Percentiles rank a stretch among this genome's conserved stretches.
Evolutionary conservation across 2,329 filamentous ascomycete species (phyloP).

Genomic region (Sodiomyces alkalinus): DNA sequence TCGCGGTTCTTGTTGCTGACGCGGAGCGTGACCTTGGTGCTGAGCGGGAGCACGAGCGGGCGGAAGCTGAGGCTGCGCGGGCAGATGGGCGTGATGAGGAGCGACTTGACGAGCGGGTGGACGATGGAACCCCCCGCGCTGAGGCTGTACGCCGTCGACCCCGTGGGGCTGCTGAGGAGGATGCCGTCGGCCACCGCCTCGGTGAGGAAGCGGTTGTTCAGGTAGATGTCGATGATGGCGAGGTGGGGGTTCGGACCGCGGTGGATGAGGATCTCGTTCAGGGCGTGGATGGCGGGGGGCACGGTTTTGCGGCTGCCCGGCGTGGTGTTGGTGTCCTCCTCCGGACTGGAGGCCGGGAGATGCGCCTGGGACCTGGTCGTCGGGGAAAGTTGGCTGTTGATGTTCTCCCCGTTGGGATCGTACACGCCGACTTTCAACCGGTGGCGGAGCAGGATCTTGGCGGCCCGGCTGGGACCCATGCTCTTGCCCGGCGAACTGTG

Average conservation of each 20-base stretch:
- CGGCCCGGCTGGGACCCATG: conserved; percentile 58
- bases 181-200: conserved; percentile 93
- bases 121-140: conserved; percentile 86
- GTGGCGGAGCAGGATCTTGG: conserved; percentile 74
- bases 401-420: conserved; percentile 46
- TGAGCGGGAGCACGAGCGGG: conserved; percentile 74
- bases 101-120: conserved; percentile 76
- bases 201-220: conserved; percentile 79
- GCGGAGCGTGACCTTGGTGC: conserved; percentile 68
- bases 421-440: conserved; percentile 77
- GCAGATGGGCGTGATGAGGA: conserved; percentile 88
- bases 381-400: conserved; percentile 34
- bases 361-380: conserved; percentile 23
- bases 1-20: conserved; percentile 70
- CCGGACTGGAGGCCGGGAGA: conserved; percentile 11
- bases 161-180: conserved; percentile 84
- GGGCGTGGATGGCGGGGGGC: conserved; percentile 45
- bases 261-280: conserved; percentile 93
- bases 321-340: conserved; percentile 6
- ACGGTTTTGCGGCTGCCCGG: conserved; percentile 7
- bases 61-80: conserved; percentile 84
- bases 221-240: conserved; percentile 79
- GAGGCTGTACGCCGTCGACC: conserved; percentile 90
- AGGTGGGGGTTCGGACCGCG: conserved; percentile 81
- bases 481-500: conserved; percentile 63